Conservation (phyloP, 1,139 yeast genomes). For the Pichia sp. region DNA sequence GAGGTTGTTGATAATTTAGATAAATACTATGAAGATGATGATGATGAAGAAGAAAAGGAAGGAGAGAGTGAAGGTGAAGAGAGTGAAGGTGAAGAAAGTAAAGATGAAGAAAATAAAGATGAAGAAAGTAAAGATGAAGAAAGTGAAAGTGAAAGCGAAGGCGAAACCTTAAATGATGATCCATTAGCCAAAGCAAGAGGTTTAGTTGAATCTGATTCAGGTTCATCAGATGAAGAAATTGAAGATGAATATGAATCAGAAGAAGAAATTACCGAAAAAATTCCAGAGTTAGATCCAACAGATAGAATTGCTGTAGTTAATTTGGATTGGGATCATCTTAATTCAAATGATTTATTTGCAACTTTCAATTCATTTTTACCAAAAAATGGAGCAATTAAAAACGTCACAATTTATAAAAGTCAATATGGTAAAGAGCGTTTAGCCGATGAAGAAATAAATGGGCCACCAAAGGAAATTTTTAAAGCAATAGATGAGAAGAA, state of each 20-base stretch:
- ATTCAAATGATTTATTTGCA: constrained; percentile 82
- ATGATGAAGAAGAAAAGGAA: constrained; percentile 31
- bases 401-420: constrained; percentile 80
- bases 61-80: constrained; percentile 5
- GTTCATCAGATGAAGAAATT: constrained; percentile 27
- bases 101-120: constrained; percentile 35
- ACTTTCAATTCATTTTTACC: constrained; percentile 87
- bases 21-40: constrained; percentile 46
- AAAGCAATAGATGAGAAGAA: constrained; percentile 31
- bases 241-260: constrained; percentile 37
- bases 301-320: constrained; percentile 83
- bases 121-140: constrained; percentile 18
- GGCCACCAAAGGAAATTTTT: constrained; percentile 87
- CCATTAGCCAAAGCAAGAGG: constrained; percentile 55
- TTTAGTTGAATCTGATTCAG: constrained; percentile 37
- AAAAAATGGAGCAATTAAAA: constrained; percentile 57
- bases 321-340: constrained; percentile 93
- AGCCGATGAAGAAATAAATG: constrained; percentile 84
- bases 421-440: constrained; percentile 91
- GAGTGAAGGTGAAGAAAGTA: constrained; percentile 17
- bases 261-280: constrained; percentile 52
- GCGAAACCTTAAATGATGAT: constrained; percentile 31
- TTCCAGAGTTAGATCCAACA: constrained; percentile 85
- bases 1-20: constrained; percentile 40
- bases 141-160: constrained; percentile 7